Evolutionary conservation across 2,329 filamentous ascomycete species (phyloP).

Genomic region (Colletotrichum tropicicola): DNA sequence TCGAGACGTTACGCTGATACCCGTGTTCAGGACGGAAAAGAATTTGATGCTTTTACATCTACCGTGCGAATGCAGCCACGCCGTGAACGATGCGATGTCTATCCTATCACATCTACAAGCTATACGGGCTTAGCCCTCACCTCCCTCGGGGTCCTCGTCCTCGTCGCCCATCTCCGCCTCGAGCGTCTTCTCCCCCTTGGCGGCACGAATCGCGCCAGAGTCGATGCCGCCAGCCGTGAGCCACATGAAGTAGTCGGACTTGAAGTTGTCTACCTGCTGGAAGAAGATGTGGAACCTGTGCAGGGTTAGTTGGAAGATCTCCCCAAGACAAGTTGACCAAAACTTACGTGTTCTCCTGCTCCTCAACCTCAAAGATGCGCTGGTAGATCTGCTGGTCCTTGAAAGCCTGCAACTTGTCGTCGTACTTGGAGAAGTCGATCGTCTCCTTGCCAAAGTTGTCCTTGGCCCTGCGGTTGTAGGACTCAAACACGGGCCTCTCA

Average conservation of each 20-base stretch:
- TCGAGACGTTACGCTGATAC: background rate
- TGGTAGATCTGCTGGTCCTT: constrained; percentile 94
- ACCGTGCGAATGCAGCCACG: background rate
- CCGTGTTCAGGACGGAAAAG: constrained; percentile 5
- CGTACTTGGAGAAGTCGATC: constrained; percentile 82
- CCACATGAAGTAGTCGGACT: constrained; percentile 77
- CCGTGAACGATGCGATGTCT: background rate
- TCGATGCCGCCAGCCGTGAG: constrained; percentile 74
- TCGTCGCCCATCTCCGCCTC: constrained; percentile 50
- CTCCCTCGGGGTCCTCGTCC: constrained; percentile 54
- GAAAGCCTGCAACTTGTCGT: constrained; percentile 84
- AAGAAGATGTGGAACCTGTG: constrained; percentile 79
- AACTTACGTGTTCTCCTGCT: constrained; percentile 84
- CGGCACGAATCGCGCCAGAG: constrained; percentile 60
- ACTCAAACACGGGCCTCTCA: constrained; percentile 90
- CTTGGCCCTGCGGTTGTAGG: constrained; percentile 80
- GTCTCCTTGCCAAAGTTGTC: constrained; percentile 70
- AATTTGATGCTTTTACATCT: constrained; percentile 10
- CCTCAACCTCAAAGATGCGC: constrained; percentile 89
- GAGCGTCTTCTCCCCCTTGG: constrained; percentile 48
- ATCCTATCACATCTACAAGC: background rate
- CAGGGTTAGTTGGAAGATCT: background rate
- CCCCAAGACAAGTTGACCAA: background rate
- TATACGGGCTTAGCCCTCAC: constrained; percentile 44
- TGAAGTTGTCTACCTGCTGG: constrained; percentile 81